Conservation (phyloP, 1,139 yeast genomes). For the Sugiyamaella paludigena region DNA sequence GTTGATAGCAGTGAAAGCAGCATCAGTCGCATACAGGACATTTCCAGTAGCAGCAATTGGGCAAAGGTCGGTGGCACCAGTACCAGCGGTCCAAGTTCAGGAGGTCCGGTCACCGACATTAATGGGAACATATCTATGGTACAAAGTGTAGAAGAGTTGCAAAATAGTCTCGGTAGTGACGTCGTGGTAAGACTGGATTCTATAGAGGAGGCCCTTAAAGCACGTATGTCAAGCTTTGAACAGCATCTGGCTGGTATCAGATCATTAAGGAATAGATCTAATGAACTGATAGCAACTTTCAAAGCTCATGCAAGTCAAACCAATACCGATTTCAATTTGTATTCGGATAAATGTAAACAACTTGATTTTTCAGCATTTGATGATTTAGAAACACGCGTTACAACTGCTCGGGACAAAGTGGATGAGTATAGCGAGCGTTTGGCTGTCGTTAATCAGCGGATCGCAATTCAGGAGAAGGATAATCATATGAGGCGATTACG, state of each 20-base stretch:
- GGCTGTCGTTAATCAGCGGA: constrained; percentile 22
- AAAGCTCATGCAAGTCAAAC: constrained; percentile 19
- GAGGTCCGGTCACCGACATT: neutral
- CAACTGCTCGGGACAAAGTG: constrained; percentile 23
- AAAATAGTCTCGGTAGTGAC: constrained; percentile 23
- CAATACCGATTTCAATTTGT: constrained; percentile 18
- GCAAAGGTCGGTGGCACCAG: too few species aligned
- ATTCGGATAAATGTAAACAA: constrained; percentile 20
- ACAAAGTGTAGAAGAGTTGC: constrained; percentile 22
- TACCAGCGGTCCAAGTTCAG: neutral
- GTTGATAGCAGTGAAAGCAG: too few species aligned
- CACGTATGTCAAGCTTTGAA: constrained; percentile 22
- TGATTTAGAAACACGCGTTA: constrained; percentile 25
- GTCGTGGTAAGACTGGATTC: constrained; percentile 23
- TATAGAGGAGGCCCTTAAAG: constrained; percentile 19
- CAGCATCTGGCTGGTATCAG: constrained; percentile 22
- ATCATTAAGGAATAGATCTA: constrained; percentile 20
- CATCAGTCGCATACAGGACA: too few species aligned
- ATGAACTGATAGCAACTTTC: constrained; percentile 21
- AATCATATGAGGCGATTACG: constrained; percentile 32
- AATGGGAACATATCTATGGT: constrained; percentile 15
- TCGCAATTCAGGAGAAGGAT: constrained; percentile 27
- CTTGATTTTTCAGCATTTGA: constrained; percentile 26
- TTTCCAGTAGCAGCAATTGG: too few species aligned
- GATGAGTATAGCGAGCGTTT: constrained; percentile 28